A percentile compares a stretch with the other conserved stretches of the same genome.
Conservation (phyloP, 2,329 filamentous ascomycete species). For the Tolypocladium capitatum region DNA sequence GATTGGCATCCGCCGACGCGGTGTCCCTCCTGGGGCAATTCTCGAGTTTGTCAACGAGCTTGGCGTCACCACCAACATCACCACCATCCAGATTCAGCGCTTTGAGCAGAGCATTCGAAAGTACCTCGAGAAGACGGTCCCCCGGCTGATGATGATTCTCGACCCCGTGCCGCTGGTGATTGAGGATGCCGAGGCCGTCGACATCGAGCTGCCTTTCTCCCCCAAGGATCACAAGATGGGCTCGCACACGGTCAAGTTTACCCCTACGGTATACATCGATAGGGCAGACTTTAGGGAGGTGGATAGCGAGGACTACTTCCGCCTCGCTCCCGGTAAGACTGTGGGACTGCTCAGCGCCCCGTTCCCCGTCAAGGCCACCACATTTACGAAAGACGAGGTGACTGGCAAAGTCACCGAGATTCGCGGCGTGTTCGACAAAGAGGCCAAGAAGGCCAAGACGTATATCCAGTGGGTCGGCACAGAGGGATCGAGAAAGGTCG, state of each 20-base stretch:
- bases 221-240: constrained; percentile 64
- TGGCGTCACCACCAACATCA: constrained; percentile 72
- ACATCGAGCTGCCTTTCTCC: constrained; percentile 66
- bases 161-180: constrained; percentile 76
- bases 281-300: constrained; percentile 66
- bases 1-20: constrained; percentile 68
- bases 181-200: constrained; percentile 52
- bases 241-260: constrained; percentile 48
- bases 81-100: constrained; percentile 66
- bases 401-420: constrained; percentile 55
- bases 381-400: constrained; percentile 52
- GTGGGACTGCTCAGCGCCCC: constrained; percentile 64
- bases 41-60: constrained; percentile 84
- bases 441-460: constrained; percentile 61
- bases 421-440: constrained; percentile 51
- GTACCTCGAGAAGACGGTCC: constrained; percentile 79
- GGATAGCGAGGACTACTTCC: constrained; percentile 66
- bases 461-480: constrained; percentile 80
- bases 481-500: constrained; percentile 52
- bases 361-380: constrained; percentile 56
- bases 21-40: constrained; percentile 77
- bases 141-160: constrained; percentile 77
- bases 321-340: constrained; percentile 62
- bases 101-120: constrained; percentile 77
- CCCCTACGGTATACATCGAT: constrained; percentile 75